Evolutionary conservation across 345 rosid species (phyloP), one percentile per base, ranked within the genome.

Genomic region (Cardamine resedifolia): DNA sequence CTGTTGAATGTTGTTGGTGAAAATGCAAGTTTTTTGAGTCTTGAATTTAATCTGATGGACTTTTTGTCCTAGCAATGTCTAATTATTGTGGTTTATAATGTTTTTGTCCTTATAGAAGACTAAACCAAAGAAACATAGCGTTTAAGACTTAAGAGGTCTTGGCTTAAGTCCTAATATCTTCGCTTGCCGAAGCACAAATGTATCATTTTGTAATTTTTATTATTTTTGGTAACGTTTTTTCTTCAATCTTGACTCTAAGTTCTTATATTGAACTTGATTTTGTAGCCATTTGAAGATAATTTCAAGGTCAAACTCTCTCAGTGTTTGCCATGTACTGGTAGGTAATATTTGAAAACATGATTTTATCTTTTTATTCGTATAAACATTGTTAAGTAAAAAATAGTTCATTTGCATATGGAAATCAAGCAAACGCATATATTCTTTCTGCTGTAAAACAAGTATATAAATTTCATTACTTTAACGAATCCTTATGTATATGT

Each of bases 41-140:
- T 39, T 39, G 45, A n/a, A n/a, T 3, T 26, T 72, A 58, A 6
- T 10, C 36, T 38, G 48, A 8, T 58, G 44, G n/a, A n/a, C 26
- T 55, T 10, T 59, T 70, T 7, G 3, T 68, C 19, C 24, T 68
- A 16, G 61, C 33, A 14, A 50, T 41, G 18, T 52, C 39, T 56
- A 28, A 14, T 31, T 68, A 43, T 26, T 26, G 27, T 26, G 27
- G 2, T 26, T 4, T 26, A 4, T 26, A 26, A 26, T 2, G 4
- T 26, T 26, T 26, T n/a, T n/a, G 27, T 26, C 4, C n/a, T 74
- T 61, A 44, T 82, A 94, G 96, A 94, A 94, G 88, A 94, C 97
- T 71, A 94, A 94, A 80, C 98, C 98, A 50, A 91, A 96, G n/a
- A 97, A 94, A 78, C 98, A 91, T 57, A 91, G 97, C 70, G 96